Evolutionary conservation across 2,329 filamentous ascomycete species (phyloP), one percentile per base, ranked within the genome.

Genomic region (Grosmannia serpens): DNA sequence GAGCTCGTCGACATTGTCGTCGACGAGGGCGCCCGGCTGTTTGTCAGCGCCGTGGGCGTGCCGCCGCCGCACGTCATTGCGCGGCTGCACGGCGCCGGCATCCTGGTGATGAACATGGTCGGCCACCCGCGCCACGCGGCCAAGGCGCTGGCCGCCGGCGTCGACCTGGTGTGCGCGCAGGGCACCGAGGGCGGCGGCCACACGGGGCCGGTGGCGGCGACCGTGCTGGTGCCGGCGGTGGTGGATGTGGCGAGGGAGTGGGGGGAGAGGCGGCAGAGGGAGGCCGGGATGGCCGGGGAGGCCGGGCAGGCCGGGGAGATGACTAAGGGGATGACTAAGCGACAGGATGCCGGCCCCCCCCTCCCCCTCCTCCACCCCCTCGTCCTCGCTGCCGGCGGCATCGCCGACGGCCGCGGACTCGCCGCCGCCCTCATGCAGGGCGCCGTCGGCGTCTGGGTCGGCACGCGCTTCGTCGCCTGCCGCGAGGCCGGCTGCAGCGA

Each of bases 31-130:
- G 89, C 92, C 9, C 83, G 79, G 68, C 74, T 96, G 54, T 96
- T 97, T 68, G 90, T 96, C 49, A 85, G 80, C 56, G 92, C 92
- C 1, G 91, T 96, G 0, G 92, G 92, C 10, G 87, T 96, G 26
- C 92, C 92, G 20, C 89, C 91, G 0, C 75, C 76, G 52, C 71
- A 76, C 59, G 83, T 91, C 5, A 87, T 96, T 59, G 84, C 89
- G 64, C 75, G 84, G 52, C 77, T 97, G 51, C 92, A 97, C 68
- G 78, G 79, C 10, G 86, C 87, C 0, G 88, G 88, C 0, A 88
- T 97, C 47, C 69, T 95, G 60, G 79, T 96, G 41, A 96, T 96
- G 91, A 96, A 96, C 71, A 96, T 96, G 91, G 91, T 96, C 24
- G 92, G 92, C 0, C 88, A 91, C 66, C 91, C 92, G 2, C 90